phyloP scores from a whole-genome alignment of 495 filamentous ascomycete species.

The Pyronema omphalodes region DNA sequence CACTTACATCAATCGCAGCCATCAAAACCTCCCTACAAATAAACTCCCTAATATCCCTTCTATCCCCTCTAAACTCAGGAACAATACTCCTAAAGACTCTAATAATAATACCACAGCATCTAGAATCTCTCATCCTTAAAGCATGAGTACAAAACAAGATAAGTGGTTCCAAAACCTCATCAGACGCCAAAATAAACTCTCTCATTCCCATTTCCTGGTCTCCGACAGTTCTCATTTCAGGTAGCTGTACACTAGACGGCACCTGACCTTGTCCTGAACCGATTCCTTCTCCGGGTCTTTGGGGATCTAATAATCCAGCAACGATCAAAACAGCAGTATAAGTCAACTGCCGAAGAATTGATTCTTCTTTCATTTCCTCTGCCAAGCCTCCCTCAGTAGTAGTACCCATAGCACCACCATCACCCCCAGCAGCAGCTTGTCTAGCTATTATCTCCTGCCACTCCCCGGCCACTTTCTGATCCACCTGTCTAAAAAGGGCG shows the following conservation, averaged over 20 bases:
- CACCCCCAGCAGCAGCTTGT: constrained; percentile 35
- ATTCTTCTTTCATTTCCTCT: constrained; percentile 96
- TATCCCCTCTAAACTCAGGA: constrained; percentile 45
- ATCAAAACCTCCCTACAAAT: constrained; percentile 35
- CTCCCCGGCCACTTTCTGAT: constrained; percentile 66
- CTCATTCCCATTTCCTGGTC: constrained; percentile 38
- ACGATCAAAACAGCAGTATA: constrained; percentile 83
- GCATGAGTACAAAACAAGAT: constrained; percentile 83
- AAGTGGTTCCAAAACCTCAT: constrained; percentile 64
- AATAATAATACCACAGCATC: constrained; percentile 70
- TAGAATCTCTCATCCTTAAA: constrained; percentile 74
- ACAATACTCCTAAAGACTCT: constrained; percentile 68
- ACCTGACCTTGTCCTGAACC: constrained; percentile 11
- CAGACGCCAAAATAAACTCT: constrained; percentile 62
- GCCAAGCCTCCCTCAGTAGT: constrained; percentile 43
- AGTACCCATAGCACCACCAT: constrained; percentile 10
- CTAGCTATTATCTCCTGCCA: constrained; percentile 56
- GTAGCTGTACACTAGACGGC: constrained; percentile 11
- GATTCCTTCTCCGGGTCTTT: constrained; percentile 32
- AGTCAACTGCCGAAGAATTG: constrained; percentile 83
- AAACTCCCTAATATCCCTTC: constrained; percentile 67
- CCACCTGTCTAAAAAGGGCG: constrained; percentile 66
- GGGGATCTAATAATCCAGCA: constrained; percentile 65
- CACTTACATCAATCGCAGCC: constrained; percentile 42
- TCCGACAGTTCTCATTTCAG: constrained; percentile 27